Evolutionary conservation across 2,329 filamentous ascomycete genomes (phyloP).

Genomic region (Pseudogymnoascus sp.): DNA sequence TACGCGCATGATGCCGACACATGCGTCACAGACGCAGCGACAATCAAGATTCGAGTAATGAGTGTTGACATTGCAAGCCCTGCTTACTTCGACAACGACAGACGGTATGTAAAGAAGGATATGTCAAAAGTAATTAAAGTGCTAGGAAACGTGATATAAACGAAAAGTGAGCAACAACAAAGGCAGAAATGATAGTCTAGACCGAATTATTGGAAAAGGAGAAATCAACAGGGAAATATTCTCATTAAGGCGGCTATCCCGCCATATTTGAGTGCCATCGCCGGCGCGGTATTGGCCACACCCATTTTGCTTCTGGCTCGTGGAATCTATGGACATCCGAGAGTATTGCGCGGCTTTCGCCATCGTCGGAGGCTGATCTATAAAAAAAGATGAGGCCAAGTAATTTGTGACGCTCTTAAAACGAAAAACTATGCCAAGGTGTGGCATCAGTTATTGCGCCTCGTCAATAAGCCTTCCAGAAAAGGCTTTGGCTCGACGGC

Average conservation of each 20-base stretch:
- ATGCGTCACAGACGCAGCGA: slow-evolving; percentile 24
- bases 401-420: slow-evolving; percentile 2
- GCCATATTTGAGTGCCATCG: neutral
- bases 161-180: neutral
- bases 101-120: neutral
- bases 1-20: slow-evolving; percentile 34
- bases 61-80: neutral
- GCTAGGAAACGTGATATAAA: neutral
- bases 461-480: neutral
- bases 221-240: neutral
- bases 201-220: neutral
- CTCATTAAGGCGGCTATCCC: neutral
- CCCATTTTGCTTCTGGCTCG: neutral
- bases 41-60: neutral
- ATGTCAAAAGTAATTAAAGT: neutral
- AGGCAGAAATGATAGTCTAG: neutral
- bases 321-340: slow-evolving; percentile 1
- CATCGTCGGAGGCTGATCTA: neutral
- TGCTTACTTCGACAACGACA: slow-evolving; percentile 3
- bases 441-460: neutral
- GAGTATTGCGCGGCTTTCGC: neutral
- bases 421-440: neutral
- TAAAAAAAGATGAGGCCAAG: neutral
- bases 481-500: neutral
- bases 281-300: neutral